phyloP scores from a whole-genome alignment of 352 stramenopile genomes.

The Blastocystis sp. region DNA sequence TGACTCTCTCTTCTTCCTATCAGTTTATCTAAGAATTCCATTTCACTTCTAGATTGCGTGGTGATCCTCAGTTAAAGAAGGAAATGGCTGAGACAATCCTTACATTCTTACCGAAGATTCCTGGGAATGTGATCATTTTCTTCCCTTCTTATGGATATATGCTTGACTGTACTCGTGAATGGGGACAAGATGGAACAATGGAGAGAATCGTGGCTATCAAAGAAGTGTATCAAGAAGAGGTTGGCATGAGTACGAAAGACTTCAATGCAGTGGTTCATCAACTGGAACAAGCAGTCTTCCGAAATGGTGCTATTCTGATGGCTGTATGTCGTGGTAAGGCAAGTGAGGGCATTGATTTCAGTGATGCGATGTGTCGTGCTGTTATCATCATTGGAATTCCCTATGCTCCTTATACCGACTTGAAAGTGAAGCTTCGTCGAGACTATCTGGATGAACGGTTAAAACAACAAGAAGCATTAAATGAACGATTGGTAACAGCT shows the following conservation, averaged over 20 bases:
- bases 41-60: background rate
- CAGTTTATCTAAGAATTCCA: background rate
- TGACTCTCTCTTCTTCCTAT: background rate
- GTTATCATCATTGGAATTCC: conserved; percentile 98
- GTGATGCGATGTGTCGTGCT: conserved; percentile 90
- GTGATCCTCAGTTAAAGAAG: conserved; percentile 34
- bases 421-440: conserved; percentile 91
- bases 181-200: conserved; percentile 72
- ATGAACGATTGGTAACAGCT: background rate
- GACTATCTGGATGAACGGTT: conserved; percentile 72
- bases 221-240: conserved; percentile 63
- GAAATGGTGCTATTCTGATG: conserved; percentile 88
- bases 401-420: conserved; percentile 92
- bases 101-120: conserved; percentile 87
- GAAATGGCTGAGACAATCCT: conserved; percentile 85
- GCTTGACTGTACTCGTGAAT: conserved; percentile 79
- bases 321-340: conserved; percentile 97
- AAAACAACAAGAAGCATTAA: conserved; percentile 49
- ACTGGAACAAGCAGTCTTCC: conserved; percentile 14
- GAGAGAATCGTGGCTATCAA: conserved; percentile 56
- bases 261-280: conserved; percentile 21
- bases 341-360: conserved; percentile 96
- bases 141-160: conserved; percentile 98
- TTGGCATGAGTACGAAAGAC: conserved; percentile 52
- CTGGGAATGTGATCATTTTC: conserved; percentile 94